Base-by-base conservation (phyloP, 805 yeast species). In the Maudiozyma turicensis region DNA sequence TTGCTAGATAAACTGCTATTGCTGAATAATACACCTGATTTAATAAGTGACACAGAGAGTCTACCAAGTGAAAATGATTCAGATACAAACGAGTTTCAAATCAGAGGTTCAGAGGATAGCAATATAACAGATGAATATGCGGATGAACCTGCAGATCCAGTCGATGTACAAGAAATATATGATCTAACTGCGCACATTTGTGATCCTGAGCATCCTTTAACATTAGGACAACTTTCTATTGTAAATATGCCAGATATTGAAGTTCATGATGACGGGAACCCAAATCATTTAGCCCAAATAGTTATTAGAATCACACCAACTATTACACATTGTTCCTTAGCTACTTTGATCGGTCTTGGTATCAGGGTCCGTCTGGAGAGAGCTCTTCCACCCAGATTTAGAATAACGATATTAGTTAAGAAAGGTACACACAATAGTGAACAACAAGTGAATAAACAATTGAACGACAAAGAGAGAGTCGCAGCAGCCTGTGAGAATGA, bases 401-500 rank as follows among this genome's bases (percentile, higher is more conserved):
- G 98, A 55, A 81, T 88, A 50, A 77, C 81, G 11, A 84, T 93
- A 32, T 68, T 84, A 39, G 77, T 93, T 45, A 89, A 90, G 60
- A 86, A 87, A 58, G 98, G 98, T 1, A 79, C 95, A 1, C 99
- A 93, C 64, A 97, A 93, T 65, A 86, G 95, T 62, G 99, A 93
- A 64, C 78, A 78, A 55, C 99, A 93, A 63, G 98, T 93, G 26
- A 93, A 93, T 68, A 91, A 91, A 63, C 99, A 93, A 69, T 75
- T 93, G 52, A 93, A 93, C 61, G 99, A 93, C 64, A 93, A 93
- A 69, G 99, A 93, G 68, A 73, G 99, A 53, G 97, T 93, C 0
- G 95, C 96, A 33, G 99, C 99, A 30, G 99, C 99, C 0, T 90
- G 98, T 66, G 99, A 93, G 61, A 93, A 93, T 60, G 95, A 86